Percentiles rank a stretch among this genome's conserved stretches.
Evolutionary conservation across 2,329 filamentous ascomycete genomes (phyloP).

Genomic region (Neobulgaria alba): DNA sequence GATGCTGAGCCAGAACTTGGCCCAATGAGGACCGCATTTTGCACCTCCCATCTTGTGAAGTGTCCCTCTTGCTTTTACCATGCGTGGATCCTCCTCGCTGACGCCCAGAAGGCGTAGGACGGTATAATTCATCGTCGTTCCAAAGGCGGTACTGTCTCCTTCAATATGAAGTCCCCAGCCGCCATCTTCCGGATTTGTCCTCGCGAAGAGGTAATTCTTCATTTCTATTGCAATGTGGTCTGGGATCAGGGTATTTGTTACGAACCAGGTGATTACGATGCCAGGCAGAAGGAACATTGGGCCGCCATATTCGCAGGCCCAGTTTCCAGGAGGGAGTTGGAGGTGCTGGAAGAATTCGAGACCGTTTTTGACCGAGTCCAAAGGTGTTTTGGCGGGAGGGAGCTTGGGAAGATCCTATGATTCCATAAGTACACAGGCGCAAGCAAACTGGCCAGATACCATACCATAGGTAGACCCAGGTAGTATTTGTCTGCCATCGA

Average conservation of each 20-base stretch:
- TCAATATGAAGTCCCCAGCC: slow-evolving; percentile 97
- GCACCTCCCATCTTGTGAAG: slow-evolving; percentile 83
- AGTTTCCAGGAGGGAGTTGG: slow-evolving; percentile 82
- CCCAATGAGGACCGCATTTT: slow-evolving; percentile 80
- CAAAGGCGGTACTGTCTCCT: slow-evolving; percentile 84
- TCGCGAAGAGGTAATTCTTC: slow-evolving; percentile 81
- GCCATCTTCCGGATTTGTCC: slow-evolving; percentile 80
- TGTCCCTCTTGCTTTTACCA: slow-evolving; percentile 75
- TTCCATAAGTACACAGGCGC: slow-evolving; percentile 9
- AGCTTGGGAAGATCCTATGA: slow-evolving; percentile 69
- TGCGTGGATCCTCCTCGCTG: slow-evolving; percentile 70
- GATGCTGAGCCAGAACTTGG: slow-evolving; percentile 89
- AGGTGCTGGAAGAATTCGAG: slow-evolving; percentile 83
- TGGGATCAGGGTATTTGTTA: slow-evolving; percentile 79
- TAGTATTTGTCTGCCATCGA: slow-evolving; percentile 83
- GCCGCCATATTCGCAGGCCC: slow-evolving; percentile 96
- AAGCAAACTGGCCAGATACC: slow-evolving; percentile 15
- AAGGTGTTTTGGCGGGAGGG: slow-evolving; percentile 58
- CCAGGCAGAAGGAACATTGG: slow-evolving; percentile 93
- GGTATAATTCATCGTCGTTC: slow-evolving; percentile 82
- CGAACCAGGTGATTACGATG: slow-evolving; percentile 77
- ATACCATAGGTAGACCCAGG: slow-evolving; percentile 69
- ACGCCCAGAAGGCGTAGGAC: slow-evolving; percentile 73
- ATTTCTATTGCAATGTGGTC: slow-evolving; percentile 77
- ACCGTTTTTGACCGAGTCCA: slow-evolving; percentile 74